Evolutionary conservation across 2,329 filamentous ascomycete species (phyloP), one percentile per base, ranked within the genome.

Genomic region (Juglanconis sp.): DNA sequence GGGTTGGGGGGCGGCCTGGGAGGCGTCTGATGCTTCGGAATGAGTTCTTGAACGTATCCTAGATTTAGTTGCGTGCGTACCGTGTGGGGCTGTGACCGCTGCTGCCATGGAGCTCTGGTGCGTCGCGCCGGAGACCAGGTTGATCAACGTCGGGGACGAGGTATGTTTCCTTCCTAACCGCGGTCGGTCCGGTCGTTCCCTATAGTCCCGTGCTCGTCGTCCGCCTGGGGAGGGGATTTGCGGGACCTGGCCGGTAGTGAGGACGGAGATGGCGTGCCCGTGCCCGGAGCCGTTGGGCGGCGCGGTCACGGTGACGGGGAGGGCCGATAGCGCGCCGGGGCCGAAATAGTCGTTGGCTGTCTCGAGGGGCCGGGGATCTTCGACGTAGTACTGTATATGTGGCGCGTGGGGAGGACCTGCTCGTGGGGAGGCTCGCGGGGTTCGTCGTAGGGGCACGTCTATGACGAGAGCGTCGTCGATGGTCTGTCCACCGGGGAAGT

Each of bases 401-500:
- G 76, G 70, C 50, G 74, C 69, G 66, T 77, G 73, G 50, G 78
- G 71, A 59, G 82, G 74, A 66, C 77, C 80, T 7, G 74, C 72
- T 61, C 87, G 82, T 3, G 93, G 93, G 9, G 92, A 96, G 10
- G 90, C 87, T 66, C 88, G 89, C 1, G 93, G 92, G 0, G 91
- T 93, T 62, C 89, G 84, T 57, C 87, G 85, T 40, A 81, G 77
- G 15, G 92, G 91, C 24, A 96, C 87, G 68, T 98, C 93, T 70
- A 99, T 96, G 65, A 97, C 72, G 63, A 99, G 81, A 7, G 95
- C 95, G 70, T 99, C 95, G 57, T 93, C 89, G 50, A 96, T 88
- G 0, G 81, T 86, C 76, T 98, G 95, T 7, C 94, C 94, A 49
- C 89, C 90, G 2, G 94, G 91, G 70, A 87, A 99, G 73, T 91